Evolutionary conservation across 208 protist species (phyloP), one percentile per base, ranked within the genome.

Genomic region (Trypanosoma brucei): DNA sequence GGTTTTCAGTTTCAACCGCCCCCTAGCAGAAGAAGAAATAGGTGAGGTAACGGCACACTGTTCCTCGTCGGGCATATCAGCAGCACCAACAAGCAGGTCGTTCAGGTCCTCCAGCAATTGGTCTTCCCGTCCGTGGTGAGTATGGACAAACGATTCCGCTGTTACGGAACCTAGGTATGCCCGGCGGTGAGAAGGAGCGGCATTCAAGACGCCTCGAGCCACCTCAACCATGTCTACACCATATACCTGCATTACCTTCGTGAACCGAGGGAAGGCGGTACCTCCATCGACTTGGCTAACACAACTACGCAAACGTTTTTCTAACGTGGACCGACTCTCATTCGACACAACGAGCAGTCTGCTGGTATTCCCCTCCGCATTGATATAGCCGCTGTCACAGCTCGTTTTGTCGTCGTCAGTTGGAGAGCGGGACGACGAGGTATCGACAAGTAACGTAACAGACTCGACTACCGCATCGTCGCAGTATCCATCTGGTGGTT

Each of bases 281-380:
- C 30, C 44, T 44, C 64, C 59, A 46, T 51, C 48, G 2, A 44
- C 34, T 31, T 37, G 60, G 58, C 79, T 81, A 55, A 79, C 60
- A 55, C 62, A 55, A 53, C 58, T 59, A 52, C 86, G 72, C 52
- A 91, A 49, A 8, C 73, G 68, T 65, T 79, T 60, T 42, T 72
- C 79, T 50, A 86, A 65, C 7, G 57, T 69, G 0, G 76, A 51
- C 35, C 78, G 78, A 30, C 68, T 64, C 56, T 77, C 74, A 37
- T 80, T 84, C 1, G 65, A 69, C 22, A 62, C 71, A 44, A 84
- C 58, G 46, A 68, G 40, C 0, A 84, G 38, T 36, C 54, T 59
- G 34, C 65, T 62, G 34, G 58, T 51, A 5, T 65, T 62, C 11
- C 22, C 11, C 2, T 44, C 62, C n/a, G 48, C 55, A 6, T 56